Evolutionary conservation across 495 filamentous ascomycete species (phyloP), one percentile per base, ranked within the genome.

Genomic region (Melanomma pulvis-pyrius): DNA sequence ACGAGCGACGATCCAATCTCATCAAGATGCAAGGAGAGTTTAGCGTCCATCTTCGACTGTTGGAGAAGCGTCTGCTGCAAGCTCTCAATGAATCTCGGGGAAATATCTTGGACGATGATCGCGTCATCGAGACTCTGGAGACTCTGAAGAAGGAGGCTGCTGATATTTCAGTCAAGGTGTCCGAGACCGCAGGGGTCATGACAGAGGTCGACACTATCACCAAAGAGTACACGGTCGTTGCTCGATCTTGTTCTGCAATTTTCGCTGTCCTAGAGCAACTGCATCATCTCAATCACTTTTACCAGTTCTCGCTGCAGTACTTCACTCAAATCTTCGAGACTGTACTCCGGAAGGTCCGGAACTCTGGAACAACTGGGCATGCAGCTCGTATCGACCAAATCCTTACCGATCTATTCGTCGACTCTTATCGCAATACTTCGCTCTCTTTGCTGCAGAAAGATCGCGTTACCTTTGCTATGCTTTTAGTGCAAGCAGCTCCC

Each of bases 11-110:
- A 51, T 96, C 92, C 24, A 97, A 98, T 74, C 86, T 98, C 54
- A 94, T 98, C 80, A 99, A 98, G 77, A 83, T 97, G 75, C 96
- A 98, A 80, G 94, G 94, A 68, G 94, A 99, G 77, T 99, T 99
- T 85, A 97, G 93, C 78, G 86, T 96, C 19, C 93, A 97, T 79
- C 87, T 99, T 30, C 88, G 94, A 53, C 91, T 94, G 71, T 87
- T 99, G n/a, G 94, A 99, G 80, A 96, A 96, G 77, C 87, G 90
- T 41, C 83, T 99, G 50, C 80, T 99, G 30, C 92, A 96, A 73
- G 94, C 94, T 25, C 85, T 99, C 59, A 98, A 99, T 76, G 92
- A 98, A 78, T 98, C 94, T 39, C 90, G 90, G 48, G 94, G 94
- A 68, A 99, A 99, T 70, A 98, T 99, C 70, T 87, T 99, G 25